Evolutionary conservation across 2,329 filamentous ascomycete genomes (phyloP), one percentile per base, ranked within the genome.

Genomic region (Aulographum hederae): DNA sequence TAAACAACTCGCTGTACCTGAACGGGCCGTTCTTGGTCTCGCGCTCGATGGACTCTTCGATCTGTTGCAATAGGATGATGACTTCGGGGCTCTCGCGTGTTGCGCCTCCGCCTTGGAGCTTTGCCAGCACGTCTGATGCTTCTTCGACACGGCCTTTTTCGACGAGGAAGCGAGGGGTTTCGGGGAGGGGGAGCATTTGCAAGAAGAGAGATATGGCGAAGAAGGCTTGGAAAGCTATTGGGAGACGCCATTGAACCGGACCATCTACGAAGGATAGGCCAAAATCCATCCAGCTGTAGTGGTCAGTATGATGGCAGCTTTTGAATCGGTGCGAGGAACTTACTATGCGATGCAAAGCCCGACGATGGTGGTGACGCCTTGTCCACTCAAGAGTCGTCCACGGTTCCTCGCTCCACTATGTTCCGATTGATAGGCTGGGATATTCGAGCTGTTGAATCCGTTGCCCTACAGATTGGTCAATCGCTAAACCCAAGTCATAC

Each of bases 1-100:
- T 39, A 26, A 52, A 40, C 39, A 46, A 49, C 46, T 48, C 58
- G 42, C 26, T 54, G 37, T 50, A 48, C 6, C 39, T 38, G 41
- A 53, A 54, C 0, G 47, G 46, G 0, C 52, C 53, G 14, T 45
- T 51, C 25, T 41, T 42, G 15, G 26, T 38, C 37, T 46, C 47
- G 17, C 42, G 35, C 29, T 45, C 41, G 8, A 51, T 45, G 26
- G 52, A 34, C 40, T 48, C 37, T 42, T 45, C 50, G 29, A 62
- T 62, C 25, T 50, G 44, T 26, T 51, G 46, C 14, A 52, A 41
- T n/a, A 45, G 39, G 5, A 46, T 41, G n/a, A 45, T 41, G 23
- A 36, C 31, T 4, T 52, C 38, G 21, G 21, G 21, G n/a, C n/a
- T n/a, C 21, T 25, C 21, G 21, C n/a, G n/a, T n/a, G n/a, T n/a